These are phyloP conservation scores for Podospora pseudocomata DNA, from an alignment of 495 filamentous ascomycete species.

Conservation along the genomic window DNA sequence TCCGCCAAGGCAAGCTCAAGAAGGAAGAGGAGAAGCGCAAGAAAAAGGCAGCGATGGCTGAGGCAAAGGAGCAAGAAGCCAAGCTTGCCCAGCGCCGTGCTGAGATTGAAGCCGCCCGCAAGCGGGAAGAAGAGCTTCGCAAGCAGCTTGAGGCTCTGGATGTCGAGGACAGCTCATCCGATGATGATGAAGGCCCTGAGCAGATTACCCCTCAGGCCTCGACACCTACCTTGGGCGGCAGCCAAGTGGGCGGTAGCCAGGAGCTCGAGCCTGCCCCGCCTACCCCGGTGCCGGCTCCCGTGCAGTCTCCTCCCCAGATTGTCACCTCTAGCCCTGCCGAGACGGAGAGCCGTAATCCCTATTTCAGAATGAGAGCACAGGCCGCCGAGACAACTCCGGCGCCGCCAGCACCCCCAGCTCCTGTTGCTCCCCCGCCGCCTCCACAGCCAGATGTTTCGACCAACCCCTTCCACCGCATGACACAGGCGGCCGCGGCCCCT, in stretches of 20 bases:
- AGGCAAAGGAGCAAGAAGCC: constrained; percentile 85
- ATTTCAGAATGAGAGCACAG: constrained; percentile 51
- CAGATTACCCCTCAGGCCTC: constrained; percentile 78
- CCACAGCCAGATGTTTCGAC: constrained; percentile 60
- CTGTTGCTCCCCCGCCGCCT: constrained; percentile 41
- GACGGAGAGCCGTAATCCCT: constrained; percentile 49
- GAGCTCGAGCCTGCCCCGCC: constrained; percentile 48
- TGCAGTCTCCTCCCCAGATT: constrained; percentile 40
- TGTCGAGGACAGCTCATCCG: constrained; percentile 70
- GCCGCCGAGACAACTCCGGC: constrained; percentile 42
- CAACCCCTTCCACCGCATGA: constrained; percentile 93
- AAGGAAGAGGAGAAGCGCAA: constrained; percentile 91
- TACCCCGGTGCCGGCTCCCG: constrained; percentile 45
- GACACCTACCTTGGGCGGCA: constrained; percentile 63
- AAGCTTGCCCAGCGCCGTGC: constrained; percentile 80
- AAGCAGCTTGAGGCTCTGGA: constrained; percentile 80
- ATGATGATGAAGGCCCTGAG: constrained; percentile 83
- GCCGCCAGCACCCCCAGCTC: constrained; percentile 40
- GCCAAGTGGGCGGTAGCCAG: constrained; percentile 46
- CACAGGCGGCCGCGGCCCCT: constrained; percentile 52
- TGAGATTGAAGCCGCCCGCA: constrained; percentile 86
- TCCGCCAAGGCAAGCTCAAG: constrained; percentile 91
- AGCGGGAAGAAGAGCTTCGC: constrained; percentile 83
- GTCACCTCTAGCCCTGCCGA: constrained; percentile 48
- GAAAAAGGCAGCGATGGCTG: constrained; percentile 80